phyloP scores from a whole-genome alignment of 352 stramenopile genomes.

The Nothophytophthora sp. region DNA sequence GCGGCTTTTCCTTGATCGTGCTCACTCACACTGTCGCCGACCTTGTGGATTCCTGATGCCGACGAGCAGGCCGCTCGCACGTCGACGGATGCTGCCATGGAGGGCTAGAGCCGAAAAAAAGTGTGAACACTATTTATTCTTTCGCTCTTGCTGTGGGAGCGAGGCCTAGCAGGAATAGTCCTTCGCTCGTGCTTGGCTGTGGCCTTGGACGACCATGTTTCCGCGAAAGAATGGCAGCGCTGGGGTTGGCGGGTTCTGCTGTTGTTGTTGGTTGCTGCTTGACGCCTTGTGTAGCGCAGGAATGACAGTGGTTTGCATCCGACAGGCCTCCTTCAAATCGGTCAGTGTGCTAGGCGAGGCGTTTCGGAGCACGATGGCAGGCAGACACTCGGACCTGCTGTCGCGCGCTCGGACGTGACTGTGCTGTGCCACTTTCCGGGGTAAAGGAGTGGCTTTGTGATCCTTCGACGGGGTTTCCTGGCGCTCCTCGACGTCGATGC shows the following conservation, averaged over 20 bases:
- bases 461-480: slow-evolving; percentile 8
- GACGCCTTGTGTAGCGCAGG: slow-evolving; percentile 7
- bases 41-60: neutral
- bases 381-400: slow-evolving; percentile 12
- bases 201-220: slow-evolving; percentile 62
- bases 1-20: neutral
- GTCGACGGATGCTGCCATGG: slow-evolving; percentile 35
- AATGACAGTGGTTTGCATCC: slow-evolving; percentile 14
- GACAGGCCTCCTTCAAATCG: slow-evolving; percentile 26
- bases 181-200: slow-evolving; percentile 45
- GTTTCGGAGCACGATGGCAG: slow-evolving; percentile 14
- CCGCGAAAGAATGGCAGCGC: slow-evolving; percentile 70
- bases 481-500: slow-evolving; percentile 24
- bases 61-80: slow-evolving; percentile 27
- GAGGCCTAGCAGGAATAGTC: slow-evolving; percentile 36
- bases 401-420: slow-evolving; percentile 8
- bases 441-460: slow-evolving; percentile 5
- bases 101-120: slow-evolving; percentile 18
- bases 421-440: slow-evolving; percentile 6
- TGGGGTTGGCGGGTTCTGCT: slow-evolving; percentile 30
- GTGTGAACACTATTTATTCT: slow-evolving; percentile 25
- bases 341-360: slow-evolving; percentile 18
- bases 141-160: slow-evolving; percentile 5
- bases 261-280: slow-evolving; percentile 28
- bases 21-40: neutral